These are phyloP conservation scores for Salix caprea DNA, from an alignment of 345 rosid species.

Conservation along the genomic window DNA sequence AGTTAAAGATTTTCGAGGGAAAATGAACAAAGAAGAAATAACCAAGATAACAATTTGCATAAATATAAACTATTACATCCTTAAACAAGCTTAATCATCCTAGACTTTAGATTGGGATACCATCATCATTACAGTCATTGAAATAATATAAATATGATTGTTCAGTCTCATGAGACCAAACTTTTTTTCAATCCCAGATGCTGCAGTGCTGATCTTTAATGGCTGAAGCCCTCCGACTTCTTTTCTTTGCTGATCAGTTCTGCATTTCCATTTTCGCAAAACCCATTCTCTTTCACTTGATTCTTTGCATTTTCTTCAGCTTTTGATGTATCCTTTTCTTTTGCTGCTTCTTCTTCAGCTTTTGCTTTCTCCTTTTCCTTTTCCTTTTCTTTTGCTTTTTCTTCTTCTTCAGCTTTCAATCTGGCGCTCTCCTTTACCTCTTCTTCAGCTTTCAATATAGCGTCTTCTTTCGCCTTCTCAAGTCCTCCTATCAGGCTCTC, in stretches of 20 bases:
- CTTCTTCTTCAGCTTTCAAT: not conserved
- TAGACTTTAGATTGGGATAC: not conserved
- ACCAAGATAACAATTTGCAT: not conserved
- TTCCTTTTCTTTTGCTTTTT: too few relatives aligned
- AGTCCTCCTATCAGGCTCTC: constrained; percentile 10
- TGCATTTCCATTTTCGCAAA: too few relatives aligned
- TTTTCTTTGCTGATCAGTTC: not conserved
- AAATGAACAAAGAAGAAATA: not conserved
- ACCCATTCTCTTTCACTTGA: too few relatives aligned
- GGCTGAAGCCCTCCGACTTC: not conserved
- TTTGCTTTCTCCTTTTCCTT: not conserved
- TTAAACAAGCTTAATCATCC: not conserved
- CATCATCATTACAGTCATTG: not conserved
- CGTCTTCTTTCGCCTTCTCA: constrained; percentile 4
- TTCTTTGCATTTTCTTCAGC: too few relatives aligned
- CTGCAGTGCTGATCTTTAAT: not conserved
- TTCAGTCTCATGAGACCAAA: not conserved
- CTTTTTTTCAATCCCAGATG: not conserved
- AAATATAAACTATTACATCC: not conserved
- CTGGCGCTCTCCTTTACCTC: not conserved
- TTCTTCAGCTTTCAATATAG: constrained; percentile 1
- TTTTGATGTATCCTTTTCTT: not conserved
- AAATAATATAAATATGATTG: not conserved
- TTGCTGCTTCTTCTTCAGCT: not conserved
- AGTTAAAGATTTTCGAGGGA: not conserved